Conservation (phyloP, 2,329 filamentous ascomycete species). For the Apiospora phragmitis region DNA sequence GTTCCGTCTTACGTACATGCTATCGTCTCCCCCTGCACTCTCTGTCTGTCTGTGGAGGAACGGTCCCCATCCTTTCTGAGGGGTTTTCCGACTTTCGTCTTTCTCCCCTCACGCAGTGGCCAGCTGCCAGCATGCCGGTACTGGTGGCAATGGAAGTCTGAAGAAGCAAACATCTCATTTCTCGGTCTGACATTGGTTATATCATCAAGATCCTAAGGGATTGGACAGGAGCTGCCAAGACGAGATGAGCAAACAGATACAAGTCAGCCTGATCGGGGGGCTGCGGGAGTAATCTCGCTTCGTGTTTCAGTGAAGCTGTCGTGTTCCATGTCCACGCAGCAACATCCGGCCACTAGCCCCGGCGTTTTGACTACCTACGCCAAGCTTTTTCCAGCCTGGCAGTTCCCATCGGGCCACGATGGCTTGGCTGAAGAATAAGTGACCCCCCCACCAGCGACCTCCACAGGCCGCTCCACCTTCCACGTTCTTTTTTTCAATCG, state of each 20-base stretch:
- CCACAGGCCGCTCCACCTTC: not conserved
- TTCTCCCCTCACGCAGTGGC: not conserved
- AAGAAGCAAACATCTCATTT: not conserved
- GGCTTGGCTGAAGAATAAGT: not conserved
- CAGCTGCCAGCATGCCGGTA: not conserved
- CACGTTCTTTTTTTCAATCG: slow-evolving; percentile 6
- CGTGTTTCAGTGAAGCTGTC: slow-evolving; percentile 6
- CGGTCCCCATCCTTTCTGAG: not conserved
- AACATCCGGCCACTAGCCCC: not conserved
- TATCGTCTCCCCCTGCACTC: not conserved
- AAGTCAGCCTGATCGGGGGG: not conserved
- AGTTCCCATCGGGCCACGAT: not conserved
- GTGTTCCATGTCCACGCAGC: not conserved
- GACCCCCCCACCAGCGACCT: not conserved
- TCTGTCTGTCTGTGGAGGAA: not conserved
- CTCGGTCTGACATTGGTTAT: not conserved
- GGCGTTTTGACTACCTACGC: not conserved
- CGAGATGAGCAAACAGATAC: not conserved
- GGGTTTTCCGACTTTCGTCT: not conserved
- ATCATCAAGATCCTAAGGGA: not conserved
- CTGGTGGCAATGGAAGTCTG: not conserved
- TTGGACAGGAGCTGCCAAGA: not conserved
- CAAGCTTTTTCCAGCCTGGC: slow-evolving; percentile 4
- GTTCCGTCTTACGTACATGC: not conserved
- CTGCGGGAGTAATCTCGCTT: slow-evolving; percentile 10